Percentiles rank a stretch among this genome's conserved stretches.
phyloP scores from a whole-genome alignment of 2,329 filamentous ascomycete species.

The Paraconiothyrium brasiliense region DNA sequence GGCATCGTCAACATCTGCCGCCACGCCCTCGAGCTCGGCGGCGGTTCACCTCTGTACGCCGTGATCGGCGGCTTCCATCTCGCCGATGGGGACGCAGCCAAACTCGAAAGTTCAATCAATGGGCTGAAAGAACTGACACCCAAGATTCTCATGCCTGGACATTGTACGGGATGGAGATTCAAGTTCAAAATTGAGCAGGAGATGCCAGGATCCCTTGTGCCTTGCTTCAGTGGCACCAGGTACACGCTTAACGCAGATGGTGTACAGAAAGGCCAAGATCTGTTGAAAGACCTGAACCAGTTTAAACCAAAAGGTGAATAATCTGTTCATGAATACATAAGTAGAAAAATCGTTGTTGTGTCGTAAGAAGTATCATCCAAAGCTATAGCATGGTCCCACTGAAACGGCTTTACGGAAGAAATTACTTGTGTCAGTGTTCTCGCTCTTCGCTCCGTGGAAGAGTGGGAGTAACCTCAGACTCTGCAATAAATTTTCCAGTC shows the following conservation, averaged over 20 bases:
- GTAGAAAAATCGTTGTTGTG: not conserved
- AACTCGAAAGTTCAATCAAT: slow-evolving; percentile 53
- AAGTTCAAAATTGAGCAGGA: slow-evolving; percentile 62
- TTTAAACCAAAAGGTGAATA: not conserved
- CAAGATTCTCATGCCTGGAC: slow-evolving; percentile 62
- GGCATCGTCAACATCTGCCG: slow-evolving; percentile 63
- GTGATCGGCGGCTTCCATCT: slow-evolving; percentile 65
- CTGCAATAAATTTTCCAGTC: slow-evolving; percentile 4
- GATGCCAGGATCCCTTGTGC: slow-evolving; percentile 61
- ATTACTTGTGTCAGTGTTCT: not conserved
- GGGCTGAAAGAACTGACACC: slow-evolving; percentile 59
- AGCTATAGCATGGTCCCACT: slow-evolving; percentile 1
- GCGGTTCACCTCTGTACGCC: slow-evolving; percentile 56
- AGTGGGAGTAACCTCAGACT: slow-evolving; percentile 1
- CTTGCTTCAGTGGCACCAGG: slow-evolving; percentile 59
- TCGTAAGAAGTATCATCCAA: not conserved
- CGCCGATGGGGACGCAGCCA: slow-evolving; percentile 56
- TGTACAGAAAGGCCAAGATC: not conserved
- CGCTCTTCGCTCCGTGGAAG: not conserved
- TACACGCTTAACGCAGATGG: slow-evolving; percentile 1
- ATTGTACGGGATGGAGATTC: slow-evolving; percentile 64
- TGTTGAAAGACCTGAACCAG: not conserved
- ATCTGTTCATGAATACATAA: not conserved
- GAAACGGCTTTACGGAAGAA: slow-evolving; percentile 8
- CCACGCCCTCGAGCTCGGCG: slow-evolving; percentile 56